These are phyloP conservation scores for Coemansia erecta DNA, from an alignment of 192 early-diverging fungal genomes.

Conservation along the genomic window DNA sequence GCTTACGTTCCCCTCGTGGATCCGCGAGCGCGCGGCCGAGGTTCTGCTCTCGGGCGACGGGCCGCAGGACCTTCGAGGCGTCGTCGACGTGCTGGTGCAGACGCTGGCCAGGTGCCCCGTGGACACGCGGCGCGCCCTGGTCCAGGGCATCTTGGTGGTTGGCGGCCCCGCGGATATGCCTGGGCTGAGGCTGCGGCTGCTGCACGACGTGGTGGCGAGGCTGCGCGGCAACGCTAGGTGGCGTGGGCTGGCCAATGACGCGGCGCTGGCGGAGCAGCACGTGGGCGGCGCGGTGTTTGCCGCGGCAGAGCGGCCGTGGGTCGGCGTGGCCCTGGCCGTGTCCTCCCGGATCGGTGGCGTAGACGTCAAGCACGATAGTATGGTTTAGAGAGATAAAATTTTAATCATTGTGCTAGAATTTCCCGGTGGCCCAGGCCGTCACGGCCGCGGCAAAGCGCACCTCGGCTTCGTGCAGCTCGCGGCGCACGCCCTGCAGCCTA, in stretches of 20 bases:
- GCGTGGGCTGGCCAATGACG: constrained; percentile 50
- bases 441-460: constrained; percentile 12
- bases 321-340: constrained; percentile 78
- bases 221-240: constrained; percentile 56
- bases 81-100: constrained; percentile 59
- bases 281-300: constrained; percentile 60
- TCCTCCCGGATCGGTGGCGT: constrained; percentile 69
- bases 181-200: constrained; percentile 61
- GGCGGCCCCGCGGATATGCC: constrained; percentile 79
- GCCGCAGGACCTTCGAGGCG: constrained; percentile 56
- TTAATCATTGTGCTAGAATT: constrained; percentile 12
- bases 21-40: constrained; percentile 77
- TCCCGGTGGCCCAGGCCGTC: constrained; percentile 19
- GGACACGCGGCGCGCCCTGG: constrained; percentile 69
- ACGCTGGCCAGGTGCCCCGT: constrained; percentile 59
- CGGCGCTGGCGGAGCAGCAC: constrained; percentile 57
- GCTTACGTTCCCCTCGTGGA: constrained; percentile 74
- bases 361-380: constrained; percentile 64
- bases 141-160: constrained; percentile 64
- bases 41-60: constrained; percentile 76
- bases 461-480: constrained; percentile 24
- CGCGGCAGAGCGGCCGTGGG: constrained; percentile 72
- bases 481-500: constrained; percentile 13
- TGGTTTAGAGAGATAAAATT: not conserved
- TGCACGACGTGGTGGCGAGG: constrained; percentile 59